Evolutionary conservation across 176 grass and related monocot species (phyloP).

Genomic region (Puccinellia tenuiflora): DNA sequence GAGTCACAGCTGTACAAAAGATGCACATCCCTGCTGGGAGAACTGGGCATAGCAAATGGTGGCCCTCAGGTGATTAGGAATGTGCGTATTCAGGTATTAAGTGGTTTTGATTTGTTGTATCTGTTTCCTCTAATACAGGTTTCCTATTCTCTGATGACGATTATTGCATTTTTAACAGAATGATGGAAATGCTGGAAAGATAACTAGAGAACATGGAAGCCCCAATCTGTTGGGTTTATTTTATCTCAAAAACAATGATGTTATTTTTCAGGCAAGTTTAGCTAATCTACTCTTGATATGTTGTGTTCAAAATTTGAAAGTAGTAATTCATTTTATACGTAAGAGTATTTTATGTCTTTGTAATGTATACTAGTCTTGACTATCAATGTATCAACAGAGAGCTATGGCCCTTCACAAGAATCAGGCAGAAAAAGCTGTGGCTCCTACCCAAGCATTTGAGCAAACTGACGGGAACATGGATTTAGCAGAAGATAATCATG

Average conservation of each 20-base stretch:
- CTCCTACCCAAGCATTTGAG: neutral
- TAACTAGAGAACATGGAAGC: slow-evolving; percentile 41
- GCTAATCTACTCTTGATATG: slow-evolving; percentile 7
- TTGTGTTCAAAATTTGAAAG: neutral
- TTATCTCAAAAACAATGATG: slow-evolving; percentile 43
- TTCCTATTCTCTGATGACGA: slow-evolving; percentile 21
- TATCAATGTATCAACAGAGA: slow-evolving; percentile 54
- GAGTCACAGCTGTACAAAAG: slow-evolving; percentile 64
- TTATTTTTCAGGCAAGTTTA: slow-evolving; percentile 59
- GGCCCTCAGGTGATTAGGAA: slow-evolving; percentile 21
- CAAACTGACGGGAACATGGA: slow-evolving; percentile 35
- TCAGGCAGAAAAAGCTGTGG: slow-evolving; percentile 33
- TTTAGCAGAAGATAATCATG: slow-evolving; percentile 11
- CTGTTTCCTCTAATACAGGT: slow-evolving; percentile 3
- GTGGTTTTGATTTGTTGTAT: neutral
- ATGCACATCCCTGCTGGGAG: slow-evolving; percentile 53
- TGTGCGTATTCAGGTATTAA: slow-evolving; percentile 34
- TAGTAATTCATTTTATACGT: neutral
- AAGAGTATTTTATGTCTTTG: neutral
- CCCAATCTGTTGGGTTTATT: slow-evolving; percentile 47
- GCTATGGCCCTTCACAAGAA: slow-evolving; percentile 72
- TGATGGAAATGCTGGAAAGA: slow-evolving; percentile 15
- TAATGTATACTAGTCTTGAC: neutral
- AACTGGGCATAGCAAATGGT: slow-evolving; percentile 30
- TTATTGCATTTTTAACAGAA: slow-evolving; percentile 36